Conservation (phyloP, 495 filamentous ascomycete species). For the Tuber brumale region DNA sequence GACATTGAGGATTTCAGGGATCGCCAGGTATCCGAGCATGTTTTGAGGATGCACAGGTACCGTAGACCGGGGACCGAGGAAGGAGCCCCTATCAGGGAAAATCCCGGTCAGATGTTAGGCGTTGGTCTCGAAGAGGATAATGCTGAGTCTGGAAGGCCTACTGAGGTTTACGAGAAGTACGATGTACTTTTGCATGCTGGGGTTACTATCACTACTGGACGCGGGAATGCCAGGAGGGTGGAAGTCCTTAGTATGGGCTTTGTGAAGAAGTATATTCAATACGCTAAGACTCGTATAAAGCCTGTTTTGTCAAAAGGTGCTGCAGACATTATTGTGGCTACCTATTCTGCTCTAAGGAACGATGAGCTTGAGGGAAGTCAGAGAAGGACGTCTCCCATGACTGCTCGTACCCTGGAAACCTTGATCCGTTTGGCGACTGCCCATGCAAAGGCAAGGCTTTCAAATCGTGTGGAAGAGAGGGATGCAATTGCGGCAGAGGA, state of each 20-base stretch:
- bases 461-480: slow-evolving; percentile 82
- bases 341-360: slow-evolving; percentile 91
- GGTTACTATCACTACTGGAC: slow-evolving; percentile 66
- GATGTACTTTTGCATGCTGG: slow-evolving; percentile 93
- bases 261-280: slow-evolving; percentile 99
- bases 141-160: slow-evolving; percentile 56
- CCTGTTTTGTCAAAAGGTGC: slow-evolving; percentile 88
- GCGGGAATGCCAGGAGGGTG: slow-evolving; percentile 62
- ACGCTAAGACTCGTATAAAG: slow-evolving; percentile 87
- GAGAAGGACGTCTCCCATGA: slow-evolving; percentile 88
- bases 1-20: slow-evolving; percentile 92
- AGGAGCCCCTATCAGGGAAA: slow-evolving; percentile 88
- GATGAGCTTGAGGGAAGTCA: slow-evolving; percentile 93
- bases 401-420: slow-evolving; percentile 93
- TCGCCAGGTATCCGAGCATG: slow-evolving; percentile 88
- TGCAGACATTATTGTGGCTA: slow-evolving; percentile 80
- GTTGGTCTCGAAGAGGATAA: slow-evolving; percentile 80
- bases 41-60: slow-evolving; percentile 95
- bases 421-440: slow-evolving; percentile 94
- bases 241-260: slow-evolving; percentile 98
- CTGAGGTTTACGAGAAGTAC: slow-evolving; percentile 93
- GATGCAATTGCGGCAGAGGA: slow-evolving; percentile 84
- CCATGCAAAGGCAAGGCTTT: slow-evolving; percentile 88
- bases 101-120: slow-evolving; percentile 72
- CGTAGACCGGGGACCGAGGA: slow-evolving; percentile 91